These are phyloP conservation scores for Fusarium euwallaceae DNA, from an alignment of 2,329 filamentous ascomycete genomes.

Conservation along the genomic window DNA sequence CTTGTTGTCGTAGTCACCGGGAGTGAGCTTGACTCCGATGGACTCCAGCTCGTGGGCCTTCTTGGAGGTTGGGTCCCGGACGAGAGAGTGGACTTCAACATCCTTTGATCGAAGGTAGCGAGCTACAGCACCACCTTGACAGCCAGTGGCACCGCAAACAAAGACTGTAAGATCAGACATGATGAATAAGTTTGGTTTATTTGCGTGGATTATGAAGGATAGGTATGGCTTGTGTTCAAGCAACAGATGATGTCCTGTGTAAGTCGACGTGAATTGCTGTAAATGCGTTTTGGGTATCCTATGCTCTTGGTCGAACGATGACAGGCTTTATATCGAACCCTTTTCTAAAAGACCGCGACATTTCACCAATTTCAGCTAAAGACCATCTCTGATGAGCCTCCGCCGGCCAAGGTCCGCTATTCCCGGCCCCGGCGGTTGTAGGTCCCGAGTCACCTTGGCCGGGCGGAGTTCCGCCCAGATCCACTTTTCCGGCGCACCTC, in stretches of 20 bases:
- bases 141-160: constrained; percentile 56
- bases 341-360: not conserved
- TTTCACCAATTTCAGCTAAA: too few species aligned
- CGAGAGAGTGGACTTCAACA: constrained; percentile 52
- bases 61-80: constrained; percentile 48
- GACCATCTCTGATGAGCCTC: not conserved
- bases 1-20: constrained; percentile 52
- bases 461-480: constrained; percentile 48
- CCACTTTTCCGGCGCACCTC: constrained; percentile 39
- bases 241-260: not conserved
- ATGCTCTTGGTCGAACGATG: not conserved
- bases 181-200: constrained; percentile 24
- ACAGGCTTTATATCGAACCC: not conserved
- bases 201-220: not conserved
- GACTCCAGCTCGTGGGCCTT: constrained; percentile 47
- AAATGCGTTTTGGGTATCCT: not conserved
- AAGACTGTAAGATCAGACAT: constrained; percentile 53
- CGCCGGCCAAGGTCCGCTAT: constrained; percentile 24
- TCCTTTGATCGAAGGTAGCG: constrained; percentile 49
- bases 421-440: not conserved
- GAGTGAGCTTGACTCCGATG: constrained; percentile 51
- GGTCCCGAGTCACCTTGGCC: constrained; percentile 1
- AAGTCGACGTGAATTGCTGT: not conserved
- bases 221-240: not conserved
- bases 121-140: constrained; percentile 54